Base-by-base conservation (phyloP, 1,284 basidiomycete genomes). In the Lignosus rhinocerotis region DNA sequence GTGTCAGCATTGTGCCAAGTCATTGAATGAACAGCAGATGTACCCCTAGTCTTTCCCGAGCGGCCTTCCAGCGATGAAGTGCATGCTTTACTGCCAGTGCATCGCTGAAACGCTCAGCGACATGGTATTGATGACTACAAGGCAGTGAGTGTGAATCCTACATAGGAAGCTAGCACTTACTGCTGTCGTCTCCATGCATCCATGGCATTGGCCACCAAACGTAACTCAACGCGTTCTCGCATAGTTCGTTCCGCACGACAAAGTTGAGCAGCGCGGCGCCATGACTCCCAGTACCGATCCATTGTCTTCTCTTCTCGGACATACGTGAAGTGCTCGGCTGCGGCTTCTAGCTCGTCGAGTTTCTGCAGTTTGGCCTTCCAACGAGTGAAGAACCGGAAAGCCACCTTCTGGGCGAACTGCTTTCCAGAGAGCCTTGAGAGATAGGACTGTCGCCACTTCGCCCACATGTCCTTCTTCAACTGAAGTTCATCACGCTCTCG, bases 361-460 rank as follows among this genome's bases (percentile, higher is more conserved):
- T 66, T 66, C 14, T 64, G 70, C 14, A 85, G 59, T 34, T 66
- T 75, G 17, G 66, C 66, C 68, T 77, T 83, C 88, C 88, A 91
- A 33, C 69, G 76, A 44, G 66, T 61, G 62, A 82, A 80, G 57
- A 74, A 78, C 10, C 78, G 77, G 31, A 70, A 55, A 11, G 80
- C 62, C 6, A 87, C 60, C 47, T 73, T 76, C 60, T 75, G 70
- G 25, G 73, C 66, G 61, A 83, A 80, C 59, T 81, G 80, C 53
- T 79, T 76, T 43, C 78, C 77, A 21, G 84, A 78, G 2, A 82
- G 66, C 44, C 74, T 79, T 8, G 76, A 76, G n/a, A 74, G 75
- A 60, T 82, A 78, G 10, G 76, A 72, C 58, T 82, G 83, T 43
- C 80, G 77, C 89, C 89, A 91, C 63, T 79, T 81, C 32, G 71